A percentile compares a stretch with the other conserved stretches of the same genome.
Evolutionary conservation across 805 yeast species (phyloP).

Genomic region (Metschnikowia matae): DNA sequence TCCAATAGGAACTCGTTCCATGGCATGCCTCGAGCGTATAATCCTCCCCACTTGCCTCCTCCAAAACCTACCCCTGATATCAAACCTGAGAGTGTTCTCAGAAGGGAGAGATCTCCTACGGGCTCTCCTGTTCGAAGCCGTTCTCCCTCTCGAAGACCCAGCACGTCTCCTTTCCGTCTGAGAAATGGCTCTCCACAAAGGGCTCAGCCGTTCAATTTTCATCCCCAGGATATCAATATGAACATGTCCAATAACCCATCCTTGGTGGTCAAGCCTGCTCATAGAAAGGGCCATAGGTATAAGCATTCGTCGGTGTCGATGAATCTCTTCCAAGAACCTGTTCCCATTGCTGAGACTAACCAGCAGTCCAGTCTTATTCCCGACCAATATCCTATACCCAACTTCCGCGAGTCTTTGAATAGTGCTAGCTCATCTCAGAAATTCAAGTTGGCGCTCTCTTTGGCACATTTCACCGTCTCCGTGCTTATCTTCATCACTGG

Average conservation of each 20-base stretch:
- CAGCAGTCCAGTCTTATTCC: conserved; percentile 62
- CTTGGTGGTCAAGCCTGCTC: conserved; percentile 48
- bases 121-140: conserved; percentile 27
- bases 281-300: conserved; percentile 90
- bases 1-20: conserved; percentile 21
- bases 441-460: conserved; percentile 54
- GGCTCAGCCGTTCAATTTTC: conserved; percentile 61
- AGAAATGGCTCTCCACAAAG: conserved; percentile 16
- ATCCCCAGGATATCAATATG: conserved; percentile 42
- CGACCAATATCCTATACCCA: conserved; percentile 69
- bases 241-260: conserved; percentile 16
- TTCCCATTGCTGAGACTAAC: conserved; percentile 37
- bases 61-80: conserved; percentile 10
- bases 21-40: conserved; percentile 13
- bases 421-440: conserved; percentile 60
- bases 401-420: conserved; percentile 53
- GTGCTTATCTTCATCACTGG: conserved; percentile 58
- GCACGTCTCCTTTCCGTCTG: conserved; percentile 12
- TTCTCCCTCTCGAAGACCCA: conserved; percentile 23
- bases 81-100: neutral
- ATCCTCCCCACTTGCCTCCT: conserved; percentile 21
- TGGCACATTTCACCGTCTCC: conserved; percentile 53
- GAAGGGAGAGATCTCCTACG: conserved; percentile 21
- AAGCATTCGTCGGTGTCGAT: conserved; percentile 95
- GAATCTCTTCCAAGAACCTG: conserved; percentile 94